Conservation (phyloP, 495 filamentous ascomycete genomes). For the Parathielavia appendiculata region DNA sequence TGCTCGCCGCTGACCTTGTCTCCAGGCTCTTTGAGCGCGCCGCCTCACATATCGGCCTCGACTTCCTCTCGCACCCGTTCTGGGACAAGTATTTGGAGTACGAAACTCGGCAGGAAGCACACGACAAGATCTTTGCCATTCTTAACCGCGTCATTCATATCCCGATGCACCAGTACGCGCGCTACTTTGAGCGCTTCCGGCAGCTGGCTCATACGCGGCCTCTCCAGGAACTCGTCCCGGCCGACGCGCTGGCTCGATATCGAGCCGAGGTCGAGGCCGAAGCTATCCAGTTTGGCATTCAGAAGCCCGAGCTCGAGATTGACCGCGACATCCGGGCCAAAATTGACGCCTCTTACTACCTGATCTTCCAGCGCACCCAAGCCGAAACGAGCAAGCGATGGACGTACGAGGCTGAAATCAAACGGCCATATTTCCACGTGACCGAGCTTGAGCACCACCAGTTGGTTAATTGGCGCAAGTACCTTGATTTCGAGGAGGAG, state of each 20-base stretch:
- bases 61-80: slow-evolving; percentile 92
- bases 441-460: slow-evolving; percentile 84
- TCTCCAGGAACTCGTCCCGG: slow-evolving; percentile 63
- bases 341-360: slow-evolving; percentile 73
- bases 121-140: slow-evolving; percentile 82
- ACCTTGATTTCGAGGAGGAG: slow-evolving; percentile 91
- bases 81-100: slow-evolving; percentile 99
- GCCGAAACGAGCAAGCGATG: slow-evolving; percentile 88
- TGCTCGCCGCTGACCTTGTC: slow-evolving; percentile 50
- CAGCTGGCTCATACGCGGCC: slow-evolving; percentile 69
- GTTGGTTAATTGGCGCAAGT: slow-evolving; percentile 90
- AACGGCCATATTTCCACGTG: slow-evolving; percentile 95
- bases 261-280: slow-evolving; percentile 64
- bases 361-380: slow-evolving; percentile 76
- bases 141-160: slow-evolving; percentile 83
- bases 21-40: slow-evolving; percentile 88
- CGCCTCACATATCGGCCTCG: slow-evolving; percentile 76
- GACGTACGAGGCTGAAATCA: slow-evolving; percentile 92
- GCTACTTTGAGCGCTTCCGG: slow-evolving; percentile 90
- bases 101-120: slow-evolving; percentile 81
- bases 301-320: slow-evolving; percentile 64
- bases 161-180: slow-evolving; percentile 93
- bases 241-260: slow-evolving; percentile 64
- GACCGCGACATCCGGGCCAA: slow-evolving; percentile 77
- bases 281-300: slow-evolving; percentile 35